Percentiles rank a stretch among this genome's conserved stretches.
These are phyloP conservation scores for Nicotiana tabacum DNA, from an alignment of 257 asterid genomes.

Conservation along the genomic window DNA sequence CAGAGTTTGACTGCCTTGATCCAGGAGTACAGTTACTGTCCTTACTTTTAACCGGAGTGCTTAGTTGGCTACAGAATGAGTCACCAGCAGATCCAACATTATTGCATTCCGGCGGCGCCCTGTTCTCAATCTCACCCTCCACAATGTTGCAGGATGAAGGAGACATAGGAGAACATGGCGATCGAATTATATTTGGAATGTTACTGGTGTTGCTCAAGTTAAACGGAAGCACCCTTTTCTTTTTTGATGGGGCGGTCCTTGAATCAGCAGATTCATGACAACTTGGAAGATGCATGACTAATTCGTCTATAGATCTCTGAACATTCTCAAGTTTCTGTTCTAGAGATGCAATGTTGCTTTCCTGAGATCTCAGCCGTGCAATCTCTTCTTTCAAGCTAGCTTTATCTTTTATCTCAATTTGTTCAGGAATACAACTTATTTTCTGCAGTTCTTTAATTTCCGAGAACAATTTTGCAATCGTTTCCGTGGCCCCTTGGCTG, in stretches of 20 bases:
- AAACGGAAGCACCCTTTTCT: constrained; percentile 68
- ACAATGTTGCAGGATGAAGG: constrained; percentile 38
- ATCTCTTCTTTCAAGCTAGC: constrained; percentile 82
- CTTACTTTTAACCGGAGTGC: constrained; percentile 32
- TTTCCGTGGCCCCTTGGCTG: constrained; percentile 54
- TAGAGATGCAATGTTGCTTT: constrained; percentile 50
- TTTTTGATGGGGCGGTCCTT: constrained; percentile 39
- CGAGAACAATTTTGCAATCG: constrained; percentile 71
- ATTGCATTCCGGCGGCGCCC: constrained; percentile 59
- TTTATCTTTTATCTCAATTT: constrained; percentile 46
- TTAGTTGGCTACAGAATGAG: constrained; percentile 18
- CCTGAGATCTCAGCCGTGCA: constrained; percentile 73
- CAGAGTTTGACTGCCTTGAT: constrained; percentile 54
- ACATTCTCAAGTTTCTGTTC: constrained; percentile 85
- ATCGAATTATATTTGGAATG: constrained; percentile 61
- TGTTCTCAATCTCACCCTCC: constrained; percentile 61
- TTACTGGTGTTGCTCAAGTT: constrained; percentile 65
- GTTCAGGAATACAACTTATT: constrained; percentile 41
- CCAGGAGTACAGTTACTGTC: constrained; percentile 35
- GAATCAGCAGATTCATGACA: constrained; percentile 48
- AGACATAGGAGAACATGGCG: constrained; percentile 76
- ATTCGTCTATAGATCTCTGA: constrained; percentile 71
- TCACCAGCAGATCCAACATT: constrained; percentile 19
- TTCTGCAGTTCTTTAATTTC: constrained; percentile 76
- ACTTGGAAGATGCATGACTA: constrained; percentile 52